phyloP scores from a whole-genome alignment of 495 filamentous ascomycete species.

The Venustampulla echinocandica region DNA sequence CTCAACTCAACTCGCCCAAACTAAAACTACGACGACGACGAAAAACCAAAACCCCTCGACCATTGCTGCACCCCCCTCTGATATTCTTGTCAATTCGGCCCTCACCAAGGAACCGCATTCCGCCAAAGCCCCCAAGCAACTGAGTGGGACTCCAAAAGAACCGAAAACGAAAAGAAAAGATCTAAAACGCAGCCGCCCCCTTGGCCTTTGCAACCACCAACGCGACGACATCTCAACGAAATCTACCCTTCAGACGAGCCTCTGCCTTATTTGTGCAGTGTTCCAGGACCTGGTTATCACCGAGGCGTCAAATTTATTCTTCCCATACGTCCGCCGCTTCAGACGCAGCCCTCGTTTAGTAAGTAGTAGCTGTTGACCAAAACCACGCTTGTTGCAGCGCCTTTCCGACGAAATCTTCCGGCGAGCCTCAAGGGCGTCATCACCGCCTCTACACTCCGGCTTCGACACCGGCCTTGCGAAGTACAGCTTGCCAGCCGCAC shows the following conservation, averaged over 20 bases:
- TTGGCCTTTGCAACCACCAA: conserved; percentile 9
- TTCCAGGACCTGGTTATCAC: background rate
- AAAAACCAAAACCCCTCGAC: too few relatives aligned
- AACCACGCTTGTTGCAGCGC: conserved; percentile 2
- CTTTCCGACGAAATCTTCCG: background rate
- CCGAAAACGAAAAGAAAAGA: too few relatives aligned
- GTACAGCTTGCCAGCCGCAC: background rate
- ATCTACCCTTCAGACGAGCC: too few relatives aligned
- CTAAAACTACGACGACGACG: too few relatives aligned
- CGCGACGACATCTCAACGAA: background rate
- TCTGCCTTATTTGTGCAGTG: background rate
- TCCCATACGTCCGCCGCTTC: background rate
- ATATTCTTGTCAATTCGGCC: background rate
- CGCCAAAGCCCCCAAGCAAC: background rate
- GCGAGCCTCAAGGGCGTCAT: background rate
- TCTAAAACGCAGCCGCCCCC: conserved; percentile 11
- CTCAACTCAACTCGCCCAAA: too few relatives aligned
- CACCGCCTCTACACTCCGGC: background rate
- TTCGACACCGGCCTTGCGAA: background rate
- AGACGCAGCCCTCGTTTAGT: conserved; percentile 5
- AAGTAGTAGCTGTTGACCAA: conserved; percentile 1
- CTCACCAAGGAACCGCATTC: background rate
- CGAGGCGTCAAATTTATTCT: background rate
- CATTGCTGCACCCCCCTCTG: too few relatives aligned
- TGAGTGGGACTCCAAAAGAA: conserved; percentile 5